Evolutionary conservation across 768 basidiomycete species (phyloP), one percentile per base, ranked within the genome.

Genomic region (Mycena vitilis): DNA sequence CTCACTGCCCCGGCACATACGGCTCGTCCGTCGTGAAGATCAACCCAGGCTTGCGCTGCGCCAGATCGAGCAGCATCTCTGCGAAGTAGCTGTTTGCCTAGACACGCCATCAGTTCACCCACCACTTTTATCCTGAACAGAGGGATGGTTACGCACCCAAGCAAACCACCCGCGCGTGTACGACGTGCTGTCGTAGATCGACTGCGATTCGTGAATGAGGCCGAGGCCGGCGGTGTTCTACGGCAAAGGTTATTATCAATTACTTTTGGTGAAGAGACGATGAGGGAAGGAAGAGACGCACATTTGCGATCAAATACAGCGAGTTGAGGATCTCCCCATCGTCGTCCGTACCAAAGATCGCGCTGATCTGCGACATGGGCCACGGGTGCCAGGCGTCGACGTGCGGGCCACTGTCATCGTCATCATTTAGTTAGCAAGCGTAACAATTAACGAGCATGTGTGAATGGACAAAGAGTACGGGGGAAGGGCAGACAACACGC

Each of bases 321-420:
- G 86, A 84, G 12, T 83, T 76, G 68, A 89, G 52, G 51, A 94
- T 94, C 71, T 92, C 92, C 20, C 79, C 75, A 73, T 94, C 92
- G 71, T 92, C 81, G 75, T 93, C 88, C 11, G 90, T 90, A 4
- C 92, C 90, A 75, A 88, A 93, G 65, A 93, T 90, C 18, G 88
- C 86, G 30, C 88, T 88, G 49, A 94, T 88, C 60, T 89, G 90
- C 25, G 92, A 91, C 93, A 94, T 94, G 3, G 92, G 93, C 93
- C 93, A 94, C 53, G 91, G 91, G 75, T 91, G 83, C 86, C 87
- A 90, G 12, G 86, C 85, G 73, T 88, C 87, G 56, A 90, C 86
- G 77, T 94, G 92, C 42, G 92, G 92, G 5, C 92, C 92, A 38
- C 92, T 93, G 45, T 47, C 30, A 30, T 30, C n/a, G n/a, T n/a